Base-by-base conservation (phyloP, 495 filamentous ascomycete genomes). In the Aspergillus egyptiacus region DNA sequence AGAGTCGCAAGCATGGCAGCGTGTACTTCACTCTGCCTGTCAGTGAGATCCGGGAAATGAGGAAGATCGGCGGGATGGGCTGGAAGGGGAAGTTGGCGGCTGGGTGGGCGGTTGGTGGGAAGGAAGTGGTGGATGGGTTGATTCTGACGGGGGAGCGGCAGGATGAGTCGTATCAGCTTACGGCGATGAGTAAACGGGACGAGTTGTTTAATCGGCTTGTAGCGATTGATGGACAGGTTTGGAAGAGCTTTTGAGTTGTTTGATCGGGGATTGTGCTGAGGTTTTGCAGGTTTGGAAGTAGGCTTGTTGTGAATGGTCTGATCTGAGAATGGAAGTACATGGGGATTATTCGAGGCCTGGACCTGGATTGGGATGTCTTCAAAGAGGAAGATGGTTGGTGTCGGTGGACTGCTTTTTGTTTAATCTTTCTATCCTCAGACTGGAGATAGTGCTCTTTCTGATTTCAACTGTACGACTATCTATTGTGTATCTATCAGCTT, bases 31-130 rank as follows among this genome's bases (percentile, higher is more conserved):
- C 53, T n/a, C 67, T 84, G 4, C 72, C 79, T 0, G 64, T 86
- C 4, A 67, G 69, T 8, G 79, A 85, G 22, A 80, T 86, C 30
- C 57, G 46, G 41, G 87, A 93, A 56, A 52, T 96, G 42, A 84
- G 82, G 65, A 95, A 95, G 70, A 71, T 89, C 2, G 89, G 88
- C 8, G 88, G 89, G 0, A 72, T 91, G 49, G 90, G 89, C 1
- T 95, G 88, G 89, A 95, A 95, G 68, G 81, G 82, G 7, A 93
- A 89, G 68, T 62, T 93, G 22, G 79, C 91, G 22, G 82, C 91
- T n/a, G 87, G 85, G 9, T 88, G 87, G 86, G 81, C 84, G 2
- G 73, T 86, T 46, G 83, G 81, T 2, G 60, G 64, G 25, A 75
- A 83, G 49, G 84, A 91, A 62, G 80, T 91, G 32, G 79, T 81